Evolutionary conservation across 208 protist species (phyloP).

Genomic region (Strigomonas oncopelti): DNA sequence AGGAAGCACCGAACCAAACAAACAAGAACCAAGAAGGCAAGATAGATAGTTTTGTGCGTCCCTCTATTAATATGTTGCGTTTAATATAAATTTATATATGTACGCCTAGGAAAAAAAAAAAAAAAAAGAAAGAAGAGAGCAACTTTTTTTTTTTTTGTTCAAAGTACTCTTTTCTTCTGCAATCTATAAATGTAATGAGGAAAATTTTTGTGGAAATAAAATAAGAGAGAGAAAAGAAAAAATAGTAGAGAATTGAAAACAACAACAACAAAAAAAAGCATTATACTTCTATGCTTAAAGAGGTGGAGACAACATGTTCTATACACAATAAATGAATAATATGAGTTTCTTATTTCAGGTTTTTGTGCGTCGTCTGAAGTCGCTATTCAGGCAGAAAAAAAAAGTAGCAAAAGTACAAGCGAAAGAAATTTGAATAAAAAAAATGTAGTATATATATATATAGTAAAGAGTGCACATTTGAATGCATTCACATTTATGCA

Average conservation of each 20-base stretch:
- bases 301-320: no score
- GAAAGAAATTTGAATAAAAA: neutral
- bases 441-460: neutral
- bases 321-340: no score
- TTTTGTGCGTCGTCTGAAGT: neutral
- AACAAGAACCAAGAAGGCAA: no score
- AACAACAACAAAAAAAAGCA: neutral
- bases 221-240: neutral
- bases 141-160: neutral
- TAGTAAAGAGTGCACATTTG: neutral
- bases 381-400: neutral
- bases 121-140: neutral
- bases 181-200: no score
- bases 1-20: slow-evolving; percentile 1
- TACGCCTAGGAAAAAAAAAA: slow-evolving; percentile 8
- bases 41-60: no score
- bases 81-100: slow-evolving; percentile 14
- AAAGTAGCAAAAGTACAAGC: neutral
- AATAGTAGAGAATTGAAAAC: neutral
- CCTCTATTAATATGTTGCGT: slow-evolving; percentile 13
- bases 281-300: no score
- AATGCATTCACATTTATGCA: no score
- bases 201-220: neutral
- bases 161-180: no score
- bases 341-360: neutral